Base-by-base conservation (phyloP, 1,139 yeast species). In the Kodamaea ohmeri region DNA sequence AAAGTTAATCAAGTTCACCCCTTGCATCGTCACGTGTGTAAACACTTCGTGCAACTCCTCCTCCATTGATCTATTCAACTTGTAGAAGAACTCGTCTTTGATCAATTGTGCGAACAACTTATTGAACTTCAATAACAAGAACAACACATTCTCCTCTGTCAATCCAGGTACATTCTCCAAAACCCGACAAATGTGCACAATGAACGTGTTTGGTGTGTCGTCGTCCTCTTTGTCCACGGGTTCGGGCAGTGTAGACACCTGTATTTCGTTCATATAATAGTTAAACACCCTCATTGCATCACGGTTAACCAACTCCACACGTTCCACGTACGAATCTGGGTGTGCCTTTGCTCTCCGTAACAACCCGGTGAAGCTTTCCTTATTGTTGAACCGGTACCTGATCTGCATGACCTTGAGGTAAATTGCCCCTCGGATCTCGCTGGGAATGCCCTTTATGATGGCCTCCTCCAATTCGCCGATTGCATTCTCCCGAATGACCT, bases 31-130 rank as follows among this genome's bases (percentile, higher is more conserved):
- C 13, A 69, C 55, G 46, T 70, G 73, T n/a, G 47, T 38, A 34
- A 67, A 69, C 3, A 50, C 46, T 2, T 54, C 60, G 3, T 53
- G 47, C 4, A 47, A 49, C 19, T 50, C 39, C 19, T 67, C 73
- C 45, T 71, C 76, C 33, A 71, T 47, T 1, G 71, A 50, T 20
- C 76, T 45, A 39, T 53, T 60, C 11, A 60, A 56, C 46, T 65
- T 65, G 49, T 67, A 71, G 49, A 54, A 57, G 34, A 67, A 62
- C 47, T 69, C 76, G 12, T 65, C 67, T 41, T 59, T 60, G 32
- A 59, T 56, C 32, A 61, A 48, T 34, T 45, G 51, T 20, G 50
- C 36, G 35, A 60, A 58, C 25, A 65, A 36, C 43, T 62, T 63
- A 43, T 65, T 55, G 36, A 69, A 50, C 42, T 65, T 67, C 39